Conservation (phyloP, 129 eudicot species). For the Helichrysum umbraculigerum region DNA sequence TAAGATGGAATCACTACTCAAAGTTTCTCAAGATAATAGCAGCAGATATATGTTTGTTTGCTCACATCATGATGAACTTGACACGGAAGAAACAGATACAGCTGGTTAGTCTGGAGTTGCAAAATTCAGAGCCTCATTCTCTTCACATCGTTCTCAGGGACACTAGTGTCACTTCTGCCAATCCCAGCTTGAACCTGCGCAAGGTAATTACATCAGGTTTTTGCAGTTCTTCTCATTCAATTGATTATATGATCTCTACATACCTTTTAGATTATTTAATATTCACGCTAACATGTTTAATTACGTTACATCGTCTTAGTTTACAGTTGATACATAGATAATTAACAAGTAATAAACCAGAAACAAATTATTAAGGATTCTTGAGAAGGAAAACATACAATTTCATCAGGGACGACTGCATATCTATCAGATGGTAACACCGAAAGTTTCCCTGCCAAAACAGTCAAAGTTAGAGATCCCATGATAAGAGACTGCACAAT, state of each 20-base stretch:
- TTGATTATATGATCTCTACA: not conserved
- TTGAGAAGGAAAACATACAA: constrained; percentile 19
- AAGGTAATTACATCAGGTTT: not conserved
- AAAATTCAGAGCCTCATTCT: constrained; percentile 51
- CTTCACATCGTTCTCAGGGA: constrained; percentile 78
- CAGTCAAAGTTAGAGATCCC: not conserved
- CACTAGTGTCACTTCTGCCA: constrained; percentile 61
- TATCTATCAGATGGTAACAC: constrained; percentile 80
- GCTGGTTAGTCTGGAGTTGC: constrained; percentile 21
- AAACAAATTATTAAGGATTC: not conserved
- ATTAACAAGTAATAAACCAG: not conserved
- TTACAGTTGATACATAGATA: not conserved
- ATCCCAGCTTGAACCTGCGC: constrained; percentile 45
- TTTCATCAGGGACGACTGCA: constrained; percentile 91
- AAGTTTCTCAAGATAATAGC: constrained; percentile 22
- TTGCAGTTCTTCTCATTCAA: not conserved
- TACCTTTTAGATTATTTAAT: not conserved
- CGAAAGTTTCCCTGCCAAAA: constrained; percentile 59
- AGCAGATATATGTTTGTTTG: constrained; percentile 2
- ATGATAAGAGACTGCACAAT: not conserved
- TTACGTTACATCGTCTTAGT: not conserved
- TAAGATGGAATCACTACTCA: constrained; percentile 18
- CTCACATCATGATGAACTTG: constrained; percentile 21
- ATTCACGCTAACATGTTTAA: not conserved
- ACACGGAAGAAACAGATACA: constrained; percentile 21